Base-by-base conservation (phyloP, 768 basidiomycete genomes). In the Amanita rubescens region DNA sequence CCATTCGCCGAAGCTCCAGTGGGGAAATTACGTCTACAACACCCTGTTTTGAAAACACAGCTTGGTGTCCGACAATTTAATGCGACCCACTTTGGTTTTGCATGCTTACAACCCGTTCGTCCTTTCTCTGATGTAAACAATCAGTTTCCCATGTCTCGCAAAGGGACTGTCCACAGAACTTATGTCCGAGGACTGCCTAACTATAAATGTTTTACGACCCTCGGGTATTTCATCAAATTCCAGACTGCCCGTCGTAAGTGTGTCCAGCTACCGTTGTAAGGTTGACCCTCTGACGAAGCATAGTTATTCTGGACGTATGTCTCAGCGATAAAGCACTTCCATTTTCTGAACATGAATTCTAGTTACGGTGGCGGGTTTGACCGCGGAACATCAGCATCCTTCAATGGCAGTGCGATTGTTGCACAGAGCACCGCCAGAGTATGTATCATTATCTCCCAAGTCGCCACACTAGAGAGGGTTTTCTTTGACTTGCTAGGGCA, bases 151-250 rank as follows among this genome's bases (percentile, higher is more conserved):
- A 42, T n/a, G 2, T 9, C 19, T 32, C 19, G 25, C 27, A 8
- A 19, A 57, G 20, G 33, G 44, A 12, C 10, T 20, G 15, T 49
- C 47, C 14, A 38, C 24, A 11, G 27, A 25, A 63, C 25, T 52
- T 8, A 60, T 65, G 46, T 71, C 69, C 2, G 79, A 81, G 58
- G 71, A 79, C 56, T 79, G 78, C 55, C 62, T 81, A 41, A 72
- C 63, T 7, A 55, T 80, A 43, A 80, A 80, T 59, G 63, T 81
- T 25, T 72, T 68, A 46, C 64, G 68, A 6, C 79, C 79, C 0
- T 58, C 64, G 1, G 69, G 69, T 2, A 0, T 62, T 5, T 19
- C 44, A 3, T 1, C 43, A 2, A 42, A 53, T n/a, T 48, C 27
- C 8, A 33, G 24, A 32, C 56, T 63, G 12, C 61, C 62, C 14